phyloP scores from a whole-genome alignment of 805 yeast genomes.

The Metschnikowia arizonensis region DNA sequence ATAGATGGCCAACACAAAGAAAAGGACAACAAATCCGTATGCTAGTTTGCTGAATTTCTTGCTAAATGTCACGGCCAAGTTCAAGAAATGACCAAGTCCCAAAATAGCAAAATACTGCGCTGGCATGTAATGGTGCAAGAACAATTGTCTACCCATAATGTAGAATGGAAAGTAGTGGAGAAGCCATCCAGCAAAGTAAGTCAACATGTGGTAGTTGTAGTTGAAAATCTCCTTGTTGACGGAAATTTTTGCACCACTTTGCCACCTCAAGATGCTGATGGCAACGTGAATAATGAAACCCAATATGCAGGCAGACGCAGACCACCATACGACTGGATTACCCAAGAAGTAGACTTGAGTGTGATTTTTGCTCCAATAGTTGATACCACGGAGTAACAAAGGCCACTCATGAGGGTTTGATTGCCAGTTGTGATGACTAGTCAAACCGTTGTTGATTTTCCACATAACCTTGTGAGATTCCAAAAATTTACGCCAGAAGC shows the following conservation, averaged over 20 bases:
- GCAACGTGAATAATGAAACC: slow-evolving; percentile 48
- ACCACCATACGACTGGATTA: slow-evolving; percentile 80
- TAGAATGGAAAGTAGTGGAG: slow-evolving; percentile 72
- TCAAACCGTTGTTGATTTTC: slow-evolving; percentile 67
- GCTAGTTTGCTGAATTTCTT: slow-evolving; percentile 43
- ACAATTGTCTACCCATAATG: slow-evolving; percentile 89
- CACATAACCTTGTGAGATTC: slow-evolving; percentile 76
- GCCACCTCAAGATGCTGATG: slow-evolving; percentile 57
- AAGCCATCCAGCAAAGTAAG: slow-evolving; percentile 65
- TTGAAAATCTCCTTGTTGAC: slow-evolving; percentile 53
- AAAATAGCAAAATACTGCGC: slow-evolving; percentile 84
- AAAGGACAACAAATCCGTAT: slow-evolving; percentile 41
- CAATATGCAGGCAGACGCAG: slow-evolving; percentile 50
- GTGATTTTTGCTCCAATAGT: slow-evolving; percentile 65
- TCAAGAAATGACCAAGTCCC: slow-evolving; percentile 67
- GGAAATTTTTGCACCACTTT: slow-evolving; percentile 43
- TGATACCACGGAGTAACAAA: slow-evolving; percentile 68
- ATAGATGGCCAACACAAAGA: slow-evolving; percentile 47
- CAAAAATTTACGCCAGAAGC: slow-evolving; percentile 55
- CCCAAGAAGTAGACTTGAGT: slow-evolving; percentile 70
- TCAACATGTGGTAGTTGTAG: slow-evolving; percentile 59
- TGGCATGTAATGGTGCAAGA: slow-evolving; percentile 91
- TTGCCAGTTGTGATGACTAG: slow-evolving; percentile 67
- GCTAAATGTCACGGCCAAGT: slow-evolving; percentile 40
- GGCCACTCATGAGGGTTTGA: slow-evolving; percentile 77